A percentile compares a stretch with the other conserved stretches of the same genome.
Conservation (phyloP, 257 asterid genomes). For the Marsdenia floribunda region DNA sequence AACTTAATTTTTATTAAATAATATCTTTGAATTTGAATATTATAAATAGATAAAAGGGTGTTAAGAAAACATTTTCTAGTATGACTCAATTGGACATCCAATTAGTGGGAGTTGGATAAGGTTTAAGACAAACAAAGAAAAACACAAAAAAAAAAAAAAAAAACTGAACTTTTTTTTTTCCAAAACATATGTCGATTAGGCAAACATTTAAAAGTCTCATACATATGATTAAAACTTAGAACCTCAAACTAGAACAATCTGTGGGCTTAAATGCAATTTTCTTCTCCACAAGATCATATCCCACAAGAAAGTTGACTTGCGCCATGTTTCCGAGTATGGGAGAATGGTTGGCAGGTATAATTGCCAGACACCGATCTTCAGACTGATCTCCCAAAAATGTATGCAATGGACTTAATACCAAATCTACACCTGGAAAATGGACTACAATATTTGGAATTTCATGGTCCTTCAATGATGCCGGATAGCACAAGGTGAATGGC, state of each 20-base stretch:
- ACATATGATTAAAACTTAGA: too few species aligned
- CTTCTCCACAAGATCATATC: constrained; percentile 9
- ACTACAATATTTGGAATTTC: constrained; percentile 28
- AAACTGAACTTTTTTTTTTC: too few species aligned
- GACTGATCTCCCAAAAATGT: constrained; percentile 21
- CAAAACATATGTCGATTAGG: too few species aligned
- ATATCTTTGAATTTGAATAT: too few species aligned
- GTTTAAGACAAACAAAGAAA: too few species aligned
- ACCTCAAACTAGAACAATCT: constrained; percentile 4
- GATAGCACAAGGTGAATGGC: constrained; percentile 35
- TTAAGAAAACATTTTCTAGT: too few species aligned
- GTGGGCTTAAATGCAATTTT: constrained; percentile 12
- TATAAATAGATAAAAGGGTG: too few species aligned
- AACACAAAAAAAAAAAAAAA: too few species aligned
- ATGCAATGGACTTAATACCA: constrained; percentile 30
- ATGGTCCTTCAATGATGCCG: not conserved
- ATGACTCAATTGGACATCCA: too few species aligned
- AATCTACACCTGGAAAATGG: constrained; percentile 51
- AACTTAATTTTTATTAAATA: too few species aligned
- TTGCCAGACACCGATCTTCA: constrained; percentile 39
- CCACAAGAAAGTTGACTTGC: constrained; percentile 15
- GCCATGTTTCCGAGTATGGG: constrained; percentile 33
- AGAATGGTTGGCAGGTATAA: not conserved
- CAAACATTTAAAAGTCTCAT: too few species aligned
- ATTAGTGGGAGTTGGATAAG: too few species aligned